Percentiles rank a stretch among this genome's conserved stretches.
Conservation (phyloP, 768 basidiomycete species). For the Termitomyces sp. region DNA sequence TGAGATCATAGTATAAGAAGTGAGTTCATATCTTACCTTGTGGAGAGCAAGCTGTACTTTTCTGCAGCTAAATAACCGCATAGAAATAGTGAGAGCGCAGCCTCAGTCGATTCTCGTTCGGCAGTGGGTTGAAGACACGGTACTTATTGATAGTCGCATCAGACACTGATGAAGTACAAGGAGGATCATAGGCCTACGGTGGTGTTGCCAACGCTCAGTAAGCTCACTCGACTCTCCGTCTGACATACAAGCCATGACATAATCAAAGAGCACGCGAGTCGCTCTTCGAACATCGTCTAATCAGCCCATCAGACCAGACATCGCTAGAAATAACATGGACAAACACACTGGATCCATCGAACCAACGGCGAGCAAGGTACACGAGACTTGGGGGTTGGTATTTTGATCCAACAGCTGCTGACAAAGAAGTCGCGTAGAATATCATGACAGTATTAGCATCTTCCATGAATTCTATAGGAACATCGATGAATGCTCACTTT, state of each 20-base stretch:
- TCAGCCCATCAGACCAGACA: neutral
- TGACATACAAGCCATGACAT: constrained; percentile 57
- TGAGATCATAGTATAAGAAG: neutral
- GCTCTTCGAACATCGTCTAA: constrained; percentile 73
- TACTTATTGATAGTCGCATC: neutral
- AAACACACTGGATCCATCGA: constrained; percentile 62
- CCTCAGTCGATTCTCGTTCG: constrained; percentile 48
- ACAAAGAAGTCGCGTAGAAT: constrained; percentile 75
- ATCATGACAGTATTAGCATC: constrained; percentile 68
- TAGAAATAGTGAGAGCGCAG: constrained; percentile 72
- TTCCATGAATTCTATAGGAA: constrained; percentile 53
- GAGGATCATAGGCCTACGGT: neutral
- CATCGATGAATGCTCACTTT: neutral
- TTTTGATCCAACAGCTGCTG: constrained; percentile 47
- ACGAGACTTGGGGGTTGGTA: constrained; percentile 69
- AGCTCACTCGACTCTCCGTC: constrained; percentile 55
- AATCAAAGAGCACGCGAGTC: constrained; percentile 73
- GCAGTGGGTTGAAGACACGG: constrained; percentile 24
- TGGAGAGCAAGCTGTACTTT: constrained; percentile 69
- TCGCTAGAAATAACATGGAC: neutral
- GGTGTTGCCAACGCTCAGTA: constrained; percentile 14
- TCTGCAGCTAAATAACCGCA: constrained; percentile 81
- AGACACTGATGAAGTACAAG: neutral
- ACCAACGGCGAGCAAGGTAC: constrained; percentile 70
- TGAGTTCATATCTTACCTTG: constrained; percentile 40